Conservation (phyloP, 139 green algal species). For the Micromonas pusilla region DNA sequence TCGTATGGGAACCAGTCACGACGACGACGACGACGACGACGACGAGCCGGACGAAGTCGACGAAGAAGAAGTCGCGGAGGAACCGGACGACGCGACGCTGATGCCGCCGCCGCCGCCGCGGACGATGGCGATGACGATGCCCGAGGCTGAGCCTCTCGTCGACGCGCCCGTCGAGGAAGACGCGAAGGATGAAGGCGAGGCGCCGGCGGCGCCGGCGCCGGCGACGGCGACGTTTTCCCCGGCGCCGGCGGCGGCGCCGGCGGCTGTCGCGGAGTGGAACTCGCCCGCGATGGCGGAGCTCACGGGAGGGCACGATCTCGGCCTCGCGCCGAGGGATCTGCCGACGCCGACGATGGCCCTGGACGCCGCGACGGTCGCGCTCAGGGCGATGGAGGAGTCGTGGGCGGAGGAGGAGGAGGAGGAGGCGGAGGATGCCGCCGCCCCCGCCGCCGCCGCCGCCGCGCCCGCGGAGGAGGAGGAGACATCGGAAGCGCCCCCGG, state of each 20-base stretch:
- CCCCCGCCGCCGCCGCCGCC: no score
- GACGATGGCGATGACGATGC: no score
- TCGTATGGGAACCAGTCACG: not conserved
- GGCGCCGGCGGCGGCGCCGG: no score
- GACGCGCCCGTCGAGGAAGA: not conserved
- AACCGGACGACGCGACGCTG: not conserved
- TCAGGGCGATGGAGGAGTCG: not conserved
- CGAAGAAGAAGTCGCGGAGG: not conserved
- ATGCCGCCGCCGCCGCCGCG: not conserved
- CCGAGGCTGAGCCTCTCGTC: not conserved
- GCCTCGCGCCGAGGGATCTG: no score
- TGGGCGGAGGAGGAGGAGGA: not conserved
- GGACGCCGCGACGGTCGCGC: not conserved
- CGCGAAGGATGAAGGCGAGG: no score
- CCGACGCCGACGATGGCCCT: not conserved
- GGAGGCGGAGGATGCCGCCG: no score
- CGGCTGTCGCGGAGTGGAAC: no score
- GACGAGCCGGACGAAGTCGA: not conserved
- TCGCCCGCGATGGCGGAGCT: no score
- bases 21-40: not conserved
- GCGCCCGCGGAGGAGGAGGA: no score
- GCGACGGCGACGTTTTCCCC: no score
- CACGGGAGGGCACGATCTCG: not conserved
- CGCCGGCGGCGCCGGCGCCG: no score
- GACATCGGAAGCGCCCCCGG: no score